Evolutionary conservation across 2,329 filamentous ascomycete species (phyloP).

Genomic region (Colletotrichum somersetense): DNA sequence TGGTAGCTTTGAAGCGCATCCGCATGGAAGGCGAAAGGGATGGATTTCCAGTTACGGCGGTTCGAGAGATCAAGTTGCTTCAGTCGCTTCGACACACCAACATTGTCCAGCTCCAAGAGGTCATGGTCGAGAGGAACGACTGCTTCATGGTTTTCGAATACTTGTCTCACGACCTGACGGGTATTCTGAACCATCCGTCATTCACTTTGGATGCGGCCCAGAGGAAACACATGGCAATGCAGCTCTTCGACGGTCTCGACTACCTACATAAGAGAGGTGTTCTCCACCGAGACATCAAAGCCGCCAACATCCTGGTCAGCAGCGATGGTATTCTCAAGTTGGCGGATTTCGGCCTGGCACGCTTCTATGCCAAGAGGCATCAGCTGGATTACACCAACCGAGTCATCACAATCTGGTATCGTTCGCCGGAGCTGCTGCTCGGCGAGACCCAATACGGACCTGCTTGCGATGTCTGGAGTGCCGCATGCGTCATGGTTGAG

Average conservation of each 20-base stretch:
- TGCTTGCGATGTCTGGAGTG: constrained; percentile 95
- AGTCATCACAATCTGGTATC: constrained; percentile 99
- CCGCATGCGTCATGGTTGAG: constrained; percentile 95
- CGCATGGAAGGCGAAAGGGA: constrained; percentile 94
- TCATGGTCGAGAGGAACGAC: constrained; percentile 98
- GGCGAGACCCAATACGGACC: constrained; percentile 92
- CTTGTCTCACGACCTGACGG: constrained; percentile 94
- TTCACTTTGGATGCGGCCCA: constrained; percentile 88
- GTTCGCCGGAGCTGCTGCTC: constrained; percentile 88
- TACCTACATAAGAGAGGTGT: constrained; percentile 96
- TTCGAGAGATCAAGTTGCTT: constrained; percentile 91
- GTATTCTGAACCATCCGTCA: constrained; percentile 91
- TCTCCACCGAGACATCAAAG: constrained; percentile 97
- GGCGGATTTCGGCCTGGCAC: constrained; percentile 94
- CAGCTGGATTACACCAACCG: constrained; percentile 98
- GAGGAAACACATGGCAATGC: constrained; percentile 92
- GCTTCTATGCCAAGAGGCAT: constrained; percentile 93
- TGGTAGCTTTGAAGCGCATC: constrained; percentile 90
- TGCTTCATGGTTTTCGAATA: constrained; percentile 99
- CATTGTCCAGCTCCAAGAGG: constrained; percentile 85
- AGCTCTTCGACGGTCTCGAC: constrained; percentile 93
- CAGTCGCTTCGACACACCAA: constrained; percentile 87
- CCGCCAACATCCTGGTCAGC: constrained; percentile 95
- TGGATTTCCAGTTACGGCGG: constrained; percentile 90
- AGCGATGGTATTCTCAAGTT: constrained; percentile 90